phyloP scores from a whole-genome alignment of 352 stramenopile species.

The Phytophthora pseudosyringae region DNA sequence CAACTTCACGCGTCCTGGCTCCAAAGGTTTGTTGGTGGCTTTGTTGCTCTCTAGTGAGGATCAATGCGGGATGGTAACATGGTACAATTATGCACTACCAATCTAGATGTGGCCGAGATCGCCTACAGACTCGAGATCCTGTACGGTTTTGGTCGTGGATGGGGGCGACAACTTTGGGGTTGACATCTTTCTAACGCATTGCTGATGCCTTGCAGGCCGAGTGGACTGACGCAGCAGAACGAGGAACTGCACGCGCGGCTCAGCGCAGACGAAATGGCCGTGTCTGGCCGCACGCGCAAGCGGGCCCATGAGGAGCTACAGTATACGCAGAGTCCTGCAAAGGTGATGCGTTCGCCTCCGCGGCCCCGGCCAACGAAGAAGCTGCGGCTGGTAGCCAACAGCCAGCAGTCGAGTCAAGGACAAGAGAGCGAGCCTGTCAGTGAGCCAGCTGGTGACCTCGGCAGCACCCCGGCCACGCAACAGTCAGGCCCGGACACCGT shows the following conservation, averaged over 20 bases:
- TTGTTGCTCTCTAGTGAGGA: neutral
- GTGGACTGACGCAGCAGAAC: slow-evolving; percentile 31
- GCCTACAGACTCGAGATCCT: slow-evolving; percentile 68
- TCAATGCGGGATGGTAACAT: neutral
- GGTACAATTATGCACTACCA: neutral
- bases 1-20: slow-evolving; percentile 55
- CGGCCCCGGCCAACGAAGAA: slow-evolving; percentile 32
- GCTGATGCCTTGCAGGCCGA: slow-evolving; percentile 19
- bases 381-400: slow-evolving; percentile 1
- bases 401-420: slow-evolving; percentile 17
- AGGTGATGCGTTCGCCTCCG: slow-evolving; percentile 12
- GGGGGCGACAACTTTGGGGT: neutral
- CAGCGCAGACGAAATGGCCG: slow-evolving; percentile 32
- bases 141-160: slow-evolving; percentile 36
- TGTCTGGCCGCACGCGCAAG: slow-evolving; percentile 29
- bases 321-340: slow-evolving; percentile 34
- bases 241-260: slow-evolving; percentile 27
- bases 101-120: slow-evolving; percentile 26
- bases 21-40: slow-evolving; percentile 15
- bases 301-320: slow-evolving; percentile 37
- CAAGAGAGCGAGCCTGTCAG: slow-evolving; percentile 13
- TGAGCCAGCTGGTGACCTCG: neutral
- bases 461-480: slow-evolving; percentile 7
- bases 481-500: neutral
- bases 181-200: slow-evolving; percentile 6